A percentile compares a stretch with the other conserved stretches of the same genome.
phyloP scores from a whole-genome alignment of 306 rosid genomes.

The Nissolia schottii region DNA sequence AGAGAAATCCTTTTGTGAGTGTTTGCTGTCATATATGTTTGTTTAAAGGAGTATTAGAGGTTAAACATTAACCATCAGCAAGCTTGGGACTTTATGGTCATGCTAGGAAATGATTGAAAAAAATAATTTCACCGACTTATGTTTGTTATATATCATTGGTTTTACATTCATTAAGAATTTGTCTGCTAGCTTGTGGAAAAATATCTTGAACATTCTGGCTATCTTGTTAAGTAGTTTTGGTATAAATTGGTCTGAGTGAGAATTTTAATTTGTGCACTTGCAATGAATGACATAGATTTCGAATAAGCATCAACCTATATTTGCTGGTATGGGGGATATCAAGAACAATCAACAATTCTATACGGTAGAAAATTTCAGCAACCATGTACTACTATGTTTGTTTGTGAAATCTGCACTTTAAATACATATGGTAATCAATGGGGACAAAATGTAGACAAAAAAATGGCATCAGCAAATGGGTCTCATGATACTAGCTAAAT shows the following conservation, averaged over 20 bases:
- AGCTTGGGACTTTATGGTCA: constrained; percentile 11
- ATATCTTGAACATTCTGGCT: background rate
- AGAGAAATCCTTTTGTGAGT: constrained; percentile 1
- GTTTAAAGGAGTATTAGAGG: constrained; percentile 10
- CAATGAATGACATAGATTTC: background rate
- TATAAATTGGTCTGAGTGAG: background rate
- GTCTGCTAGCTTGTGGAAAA: background rate
- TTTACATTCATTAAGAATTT: constrained; percentile 15
- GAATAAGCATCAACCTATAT: background rate
- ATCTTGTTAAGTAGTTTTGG: constrained; percentile 14
- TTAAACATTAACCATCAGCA: constrained; percentile 12
- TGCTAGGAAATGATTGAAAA: constrained; percentile 7
- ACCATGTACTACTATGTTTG: background rate
- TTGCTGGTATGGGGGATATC: background rate
- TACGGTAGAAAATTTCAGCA: background rate
- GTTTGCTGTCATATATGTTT: background rate
- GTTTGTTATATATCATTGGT: constrained; percentile 7
- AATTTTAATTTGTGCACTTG: constrained; percentile 10
- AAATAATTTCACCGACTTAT: background rate
- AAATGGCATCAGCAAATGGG: background rate
- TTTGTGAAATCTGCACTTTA: background rate
- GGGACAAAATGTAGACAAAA: background rate
- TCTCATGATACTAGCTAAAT: background rate
- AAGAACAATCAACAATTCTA: background rate
- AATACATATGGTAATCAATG: background rate